Base-by-base conservation (phyloP, 768 basidiomycete species). In the Kwoniella sp. region DNA sequence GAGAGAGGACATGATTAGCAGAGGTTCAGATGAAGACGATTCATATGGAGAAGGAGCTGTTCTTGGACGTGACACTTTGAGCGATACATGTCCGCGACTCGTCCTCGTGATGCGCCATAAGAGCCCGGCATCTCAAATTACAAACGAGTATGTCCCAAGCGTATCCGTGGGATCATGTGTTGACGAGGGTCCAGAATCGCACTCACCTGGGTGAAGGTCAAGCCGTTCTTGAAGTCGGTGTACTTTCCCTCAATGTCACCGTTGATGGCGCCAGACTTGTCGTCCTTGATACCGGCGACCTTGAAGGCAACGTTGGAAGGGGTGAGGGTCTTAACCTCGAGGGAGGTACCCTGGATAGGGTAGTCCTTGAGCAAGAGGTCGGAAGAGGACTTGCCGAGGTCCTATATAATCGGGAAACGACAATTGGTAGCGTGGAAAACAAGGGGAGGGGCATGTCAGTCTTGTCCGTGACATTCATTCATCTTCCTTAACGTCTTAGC, bases 161-260 rank as follows among this genome's bases (percentile, higher is more conserved):
- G n/a, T n/a, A n/a, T n/a, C n/a, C n/a, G n/a, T n/a, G n/a, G n/a
- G n/a, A n/a, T n/a, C n/a, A n/a, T n/a, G n/a, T n/a, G n/a, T n/a
- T n/a, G n/a, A 20, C 41, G 11, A 37, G 15, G 11, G 58, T 37
- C 48, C 4, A 25, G 31, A 25, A 11, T 25, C 50, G 8, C 7
- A 77, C 79, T 62, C 61, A 79, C 79, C 74, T 81, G 81, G 73
- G 96, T 98, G 86, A 96, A 85, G 81, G 89, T 89, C 77, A 98
- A 85, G 70, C 96, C 96, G 82, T 95, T 92, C 83, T 88, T 88
- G 84, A 86, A 86, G 86, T 97, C 89, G 75, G 85, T 81, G 85
- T 90, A 94, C 84, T 97, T 99, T 82, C 88, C 90, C 87, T 99
- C 96, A 75, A 98, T 85, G 82, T 98, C 95, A 72, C 91, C 95